Evolutionary conservation across 805 yeast species (phyloP), one percentile per base, ranked within the genome.

Genomic region (Metschnikowia lachancei): DNA sequence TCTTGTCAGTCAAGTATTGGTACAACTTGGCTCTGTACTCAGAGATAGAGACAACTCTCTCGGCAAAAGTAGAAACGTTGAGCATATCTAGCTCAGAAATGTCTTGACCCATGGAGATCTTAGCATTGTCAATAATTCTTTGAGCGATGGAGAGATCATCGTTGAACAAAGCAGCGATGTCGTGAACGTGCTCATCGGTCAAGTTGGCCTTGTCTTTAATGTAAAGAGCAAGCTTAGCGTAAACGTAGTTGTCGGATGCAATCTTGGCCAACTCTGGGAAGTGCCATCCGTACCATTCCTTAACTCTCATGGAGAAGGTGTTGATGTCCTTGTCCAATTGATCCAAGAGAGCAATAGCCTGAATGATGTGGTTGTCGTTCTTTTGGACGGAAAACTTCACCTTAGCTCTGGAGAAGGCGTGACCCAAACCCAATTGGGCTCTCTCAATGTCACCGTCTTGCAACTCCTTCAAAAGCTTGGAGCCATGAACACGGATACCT

Each of bases 261-360:
- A 91, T 80, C 73, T 86, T 87, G 60, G 95, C 94, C 73, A 90
- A 81, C 75, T 90, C 97, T 49, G 97, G 97, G 83, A 94, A 90
- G 69, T 90, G 97, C 97, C 97, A 90, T 61, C 96, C 95, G 74
- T 90, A 90, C 97, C 97, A 90, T 74, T 90, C 97, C 76, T 90
- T 88, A 57, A 87, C 94, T 73, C 97, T 83, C 97, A 90, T 90
- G 49, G 97, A 85, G 69, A 87, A 94, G 50, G 97, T 91, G 78
- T 94, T 94, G 71, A 94, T 86, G 68, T 94, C 99, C 76, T 95
- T 95, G 75, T 94, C 99, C 63, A 94, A 83, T 74, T 94, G 97
- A 67, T 95, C 99, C 63, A 94, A 81, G 59, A 92, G 78, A 41
- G 99, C 97, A 75, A 94, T 94, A 43, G 99, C 97, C 78, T 94